These are phyloP conservation scores for Sugiyamaella boreocaroliniensis DNA, from an alignment of 805 yeast species.

Conservation along the genomic window DNA sequence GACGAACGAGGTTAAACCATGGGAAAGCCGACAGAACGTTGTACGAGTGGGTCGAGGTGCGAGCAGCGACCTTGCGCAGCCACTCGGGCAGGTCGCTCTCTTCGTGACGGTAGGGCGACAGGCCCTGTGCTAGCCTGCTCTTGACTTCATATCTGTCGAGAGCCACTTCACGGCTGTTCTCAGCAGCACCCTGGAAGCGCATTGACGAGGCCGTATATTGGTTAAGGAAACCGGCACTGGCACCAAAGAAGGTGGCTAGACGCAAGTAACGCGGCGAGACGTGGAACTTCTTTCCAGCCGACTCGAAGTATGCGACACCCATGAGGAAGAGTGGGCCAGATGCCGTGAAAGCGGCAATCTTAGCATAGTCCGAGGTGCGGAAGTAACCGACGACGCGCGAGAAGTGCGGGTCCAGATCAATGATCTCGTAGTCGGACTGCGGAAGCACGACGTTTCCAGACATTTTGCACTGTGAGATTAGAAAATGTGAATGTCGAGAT, in stretches of 20 bases:
- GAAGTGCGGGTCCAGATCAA: constrained; percentile 77
- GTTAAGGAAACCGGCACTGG: constrained; percentile 63
- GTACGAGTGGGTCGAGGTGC: constrained; percentile 70
- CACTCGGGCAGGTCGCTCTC: constrained; percentile 56
- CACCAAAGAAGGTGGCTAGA: constrained; percentile 56
- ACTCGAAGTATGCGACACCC: constrained; percentile 43
- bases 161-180: constrained; percentile 61
- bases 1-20: constrained; percentile 75
- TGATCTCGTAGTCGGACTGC: constrained; percentile 35
- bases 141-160: constrained; percentile 72
- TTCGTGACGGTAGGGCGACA: constrained; percentile 55
- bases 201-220: constrained; percentile 61
- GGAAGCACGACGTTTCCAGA: constrained; percentile 16
- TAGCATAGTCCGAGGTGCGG: constrained; percentile 57
- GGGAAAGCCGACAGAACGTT: constrained; percentile 57
- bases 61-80: constrained; percentile 65
- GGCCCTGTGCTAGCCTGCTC: constrained; percentile 54
- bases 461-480: constrained; percentile 3
- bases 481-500: neutral
- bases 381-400: constrained; percentile 63
- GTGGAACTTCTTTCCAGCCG: constrained; percentile 40
- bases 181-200: constrained; percentile 73
- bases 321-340: constrained; percentile 44
- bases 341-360: constrained; percentile 42
- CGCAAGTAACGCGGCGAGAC: constrained; percentile 57